phyloP scores from a whole-genome alignment of 768 basidiomycete species.

The Lactifluus volemus region DNA sequence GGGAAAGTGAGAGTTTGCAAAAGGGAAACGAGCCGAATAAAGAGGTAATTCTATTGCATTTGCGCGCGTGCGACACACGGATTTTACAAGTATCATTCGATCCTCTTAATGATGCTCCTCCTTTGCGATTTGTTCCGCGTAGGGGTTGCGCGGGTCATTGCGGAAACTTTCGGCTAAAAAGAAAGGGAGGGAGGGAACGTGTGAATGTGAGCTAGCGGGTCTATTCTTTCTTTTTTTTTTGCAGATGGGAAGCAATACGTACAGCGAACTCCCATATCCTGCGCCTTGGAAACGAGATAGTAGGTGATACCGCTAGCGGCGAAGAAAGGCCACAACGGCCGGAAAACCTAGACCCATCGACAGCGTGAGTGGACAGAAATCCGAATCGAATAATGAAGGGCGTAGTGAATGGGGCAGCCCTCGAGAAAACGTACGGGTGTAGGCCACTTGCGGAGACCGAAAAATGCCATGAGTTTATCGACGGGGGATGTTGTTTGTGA shows the following conservation, averaged over 20 bases:
- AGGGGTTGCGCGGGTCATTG: constrained; percentile 76
- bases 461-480: constrained; percentile 49
- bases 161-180: constrained; percentile 53
- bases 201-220: neutral
- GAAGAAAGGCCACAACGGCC: constrained; percentile 78
- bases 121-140: constrained; percentile 67
- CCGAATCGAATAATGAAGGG: neutral
- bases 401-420: neutral
- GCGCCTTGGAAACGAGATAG: constrained; percentile 58
- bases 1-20: neutral
- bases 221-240: neutral
- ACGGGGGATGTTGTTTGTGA: neutral
- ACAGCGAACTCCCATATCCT: constrained; percentile 67
- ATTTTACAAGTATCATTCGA: neutral
- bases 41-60: constrained; percentile 4
- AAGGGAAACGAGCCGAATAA: neutral
- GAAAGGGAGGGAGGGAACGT: neutral
- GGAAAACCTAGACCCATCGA: constrained; percentile 40
- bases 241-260: constrained; percentile 28
- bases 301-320: constrained; percentile 54
- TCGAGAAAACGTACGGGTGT: constrained; percentile 48
- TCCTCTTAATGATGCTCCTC: constrained; percentile 34
- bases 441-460: constrained; percentile 76
- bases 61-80: neutral
- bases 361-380: neutral